Evolutionary conservation across 2,329 filamentous ascomycete species (phyloP), one percentile per base, ranked within the genome.

Genomic region (Fusarium sp.): DNA sequence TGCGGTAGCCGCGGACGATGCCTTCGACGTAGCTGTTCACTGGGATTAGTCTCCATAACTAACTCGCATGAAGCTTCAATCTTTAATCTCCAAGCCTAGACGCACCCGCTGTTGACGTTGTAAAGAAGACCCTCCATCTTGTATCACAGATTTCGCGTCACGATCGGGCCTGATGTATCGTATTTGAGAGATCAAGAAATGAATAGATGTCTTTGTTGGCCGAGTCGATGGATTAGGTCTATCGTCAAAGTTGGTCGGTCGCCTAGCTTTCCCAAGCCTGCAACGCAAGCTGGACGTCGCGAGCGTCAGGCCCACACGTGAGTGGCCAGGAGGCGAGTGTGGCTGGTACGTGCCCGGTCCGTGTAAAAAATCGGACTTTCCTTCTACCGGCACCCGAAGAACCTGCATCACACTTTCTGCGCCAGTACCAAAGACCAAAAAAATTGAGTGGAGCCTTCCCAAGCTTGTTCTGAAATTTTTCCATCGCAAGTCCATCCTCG

Each of bases 1-100:
- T 99, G 79, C 95, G 92, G 84, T 98, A 99, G 71, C 96, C 96
- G 77, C 96, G 93, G 77, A 98, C 94, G 80, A 99, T 94, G 81
- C 96, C 96, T 84, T 99, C 96, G 80, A 98, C 90, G 83, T 97
- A 98, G 83, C 94, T 97, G 77, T 66, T 70, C 54, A 34, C 38
- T 54, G 45, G 51, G 41, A 71, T 82, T 70, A 82, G 79, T 70
- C 69, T 57, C 74, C 78, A 71, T 76, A 44, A 38, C 51, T 58
- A 57, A 52, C 56, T 44, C 41, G 44, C 40, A 65, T 64, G 62
- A 59, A 65, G 54, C 57, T 60, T 40, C 49, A 41, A 66, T 56
- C 41, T 49, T 27, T 25, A 47, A 61, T 59, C 29, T 47, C 16
- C 24, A 45, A 60, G 51, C 34, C 46, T 41, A 57, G 52, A 79